Conservation (phyloP, 148 eudicot species). For the Dysphania ambrosioides region DNA sequence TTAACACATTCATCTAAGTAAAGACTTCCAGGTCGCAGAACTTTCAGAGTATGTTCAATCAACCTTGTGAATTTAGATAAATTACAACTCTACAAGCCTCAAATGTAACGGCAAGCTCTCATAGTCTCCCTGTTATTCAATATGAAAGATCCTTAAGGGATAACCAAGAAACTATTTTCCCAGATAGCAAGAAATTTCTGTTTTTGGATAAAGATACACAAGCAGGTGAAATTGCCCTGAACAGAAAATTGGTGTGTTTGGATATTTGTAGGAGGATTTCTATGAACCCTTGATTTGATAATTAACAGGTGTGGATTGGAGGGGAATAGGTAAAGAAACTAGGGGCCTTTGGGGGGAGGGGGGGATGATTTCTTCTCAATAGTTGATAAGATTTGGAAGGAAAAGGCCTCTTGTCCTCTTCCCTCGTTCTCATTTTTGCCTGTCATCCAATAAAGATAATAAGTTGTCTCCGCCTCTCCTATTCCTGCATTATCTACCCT, state of each 20-base stretch:
- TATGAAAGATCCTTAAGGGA: not conserved
- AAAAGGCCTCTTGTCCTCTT: not conserved
- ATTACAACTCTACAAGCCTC: not conserved
- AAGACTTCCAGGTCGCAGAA: not conserved
- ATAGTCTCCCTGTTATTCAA: not conserved
- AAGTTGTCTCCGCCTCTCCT: not conserved
- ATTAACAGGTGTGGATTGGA: no score
- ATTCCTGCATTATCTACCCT: not conserved
- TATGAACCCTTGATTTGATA: no score
- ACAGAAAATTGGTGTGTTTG: not conserved
- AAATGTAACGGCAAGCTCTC: not conserved
- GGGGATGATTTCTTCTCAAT: no score
- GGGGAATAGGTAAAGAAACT: no score
- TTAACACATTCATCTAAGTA: not conserved
- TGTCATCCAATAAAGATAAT: not conserved
- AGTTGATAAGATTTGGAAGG: no score
- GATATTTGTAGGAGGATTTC: no score
- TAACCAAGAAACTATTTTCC: not conserved
- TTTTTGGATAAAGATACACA: not conserved
- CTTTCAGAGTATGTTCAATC: not conserved
- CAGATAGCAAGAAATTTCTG: not conserved
- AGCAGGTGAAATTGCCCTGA: not conserved
- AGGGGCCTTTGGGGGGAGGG: no score
- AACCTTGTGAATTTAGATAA: not conserved
- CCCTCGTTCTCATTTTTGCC: not conserved